Percentiles rank a stretch among this genome's conserved stretches.
These are phyloP conservation scores for Pythium rhizo-oryzae DNA, from an alignment of 352 stramenopile genomes.

Conservation along the genomic window DNA sequence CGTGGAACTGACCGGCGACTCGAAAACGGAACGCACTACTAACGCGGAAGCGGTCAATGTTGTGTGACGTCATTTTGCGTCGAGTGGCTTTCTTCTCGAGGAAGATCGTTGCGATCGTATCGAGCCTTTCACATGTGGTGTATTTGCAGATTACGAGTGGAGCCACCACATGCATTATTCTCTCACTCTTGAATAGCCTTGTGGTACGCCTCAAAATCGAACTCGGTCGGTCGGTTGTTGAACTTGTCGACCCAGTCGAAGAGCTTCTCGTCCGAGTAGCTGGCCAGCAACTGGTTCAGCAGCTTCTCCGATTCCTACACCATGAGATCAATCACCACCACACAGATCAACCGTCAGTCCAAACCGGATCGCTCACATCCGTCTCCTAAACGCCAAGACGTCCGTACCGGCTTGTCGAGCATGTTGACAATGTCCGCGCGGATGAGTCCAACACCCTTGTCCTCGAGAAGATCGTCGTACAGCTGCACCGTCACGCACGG, in stretches of 20 bases:
- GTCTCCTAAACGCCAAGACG: no score
- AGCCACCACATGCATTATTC: no score
- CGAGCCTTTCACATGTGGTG: no score
- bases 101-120: no score
- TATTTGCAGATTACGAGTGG: no score
- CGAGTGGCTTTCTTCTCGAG: no score
- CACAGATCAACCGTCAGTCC: background rate
- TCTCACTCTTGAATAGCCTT: slow-evolving; percentile 25
- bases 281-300: slow-evolving; percentile 58
- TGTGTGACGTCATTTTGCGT: no score
- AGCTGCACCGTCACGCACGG: slow-evolving; percentile 84
- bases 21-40: no score
- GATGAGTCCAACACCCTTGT: slow-evolving; percentile 75
- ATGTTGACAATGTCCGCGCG: slow-evolving; percentile 87
- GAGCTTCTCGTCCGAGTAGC: slow-evolving; percentile 72
- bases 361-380: no score
- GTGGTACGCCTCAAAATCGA: slow-evolving; percentile 86
- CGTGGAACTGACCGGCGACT: no score
- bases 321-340: background rate
- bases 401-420: slow-evolving; percentile 71
- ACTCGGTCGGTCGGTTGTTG: slow-evolving; percentile 83
- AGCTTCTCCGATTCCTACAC: slow-evolving; percentile 65
- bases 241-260: slow-evolving; percentile 83
- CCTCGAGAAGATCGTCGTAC: slow-evolving; percentile 70
- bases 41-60: no score